Percentiles rank a stretch among this genome's conserved stretches.
Conservation (phyloP, 345 rosid species). For the Hevea brasiliensis region DNA sequence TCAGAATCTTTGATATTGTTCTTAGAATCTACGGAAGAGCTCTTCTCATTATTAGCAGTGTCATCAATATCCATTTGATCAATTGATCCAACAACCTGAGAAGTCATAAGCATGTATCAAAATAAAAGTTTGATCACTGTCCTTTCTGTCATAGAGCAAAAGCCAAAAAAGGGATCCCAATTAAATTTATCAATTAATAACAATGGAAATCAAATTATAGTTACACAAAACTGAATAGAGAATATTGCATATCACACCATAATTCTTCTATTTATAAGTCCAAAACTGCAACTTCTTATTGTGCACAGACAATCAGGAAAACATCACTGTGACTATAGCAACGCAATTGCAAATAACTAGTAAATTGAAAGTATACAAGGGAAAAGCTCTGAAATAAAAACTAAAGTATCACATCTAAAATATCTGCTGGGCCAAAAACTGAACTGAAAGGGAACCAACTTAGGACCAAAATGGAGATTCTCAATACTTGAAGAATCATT, state of each 20-base stretch:
- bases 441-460: background rate
- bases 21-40: conserved; percentile 56
- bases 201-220: background rate
- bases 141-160: background rate
- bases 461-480: background rate
- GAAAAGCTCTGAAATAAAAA: background rate
- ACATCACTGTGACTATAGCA: too few species aligned
- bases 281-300: background rate
- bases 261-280: background rate
- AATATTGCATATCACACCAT: background rate
- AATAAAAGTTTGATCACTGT: background rate
- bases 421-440: background rate
- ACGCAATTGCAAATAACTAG: background rate
- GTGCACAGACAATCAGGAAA: background rate
- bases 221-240: background rate
- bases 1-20: conserved; percentile 50
- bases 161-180: background rate
- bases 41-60: conserved; percentile 42
- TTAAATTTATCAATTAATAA: background rate
- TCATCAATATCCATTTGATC: conserved; percentile 92
- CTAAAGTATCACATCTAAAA: background rate
- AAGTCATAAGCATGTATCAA: background rate
- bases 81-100: conserved; percentile 83
- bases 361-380: background rate
- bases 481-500: background rate